A percentile compares a stretch with the other conserved stretches of the same genome.
Conservation (phyloP, 441 rosid species). For the Populus trichocarpa region DNA sequence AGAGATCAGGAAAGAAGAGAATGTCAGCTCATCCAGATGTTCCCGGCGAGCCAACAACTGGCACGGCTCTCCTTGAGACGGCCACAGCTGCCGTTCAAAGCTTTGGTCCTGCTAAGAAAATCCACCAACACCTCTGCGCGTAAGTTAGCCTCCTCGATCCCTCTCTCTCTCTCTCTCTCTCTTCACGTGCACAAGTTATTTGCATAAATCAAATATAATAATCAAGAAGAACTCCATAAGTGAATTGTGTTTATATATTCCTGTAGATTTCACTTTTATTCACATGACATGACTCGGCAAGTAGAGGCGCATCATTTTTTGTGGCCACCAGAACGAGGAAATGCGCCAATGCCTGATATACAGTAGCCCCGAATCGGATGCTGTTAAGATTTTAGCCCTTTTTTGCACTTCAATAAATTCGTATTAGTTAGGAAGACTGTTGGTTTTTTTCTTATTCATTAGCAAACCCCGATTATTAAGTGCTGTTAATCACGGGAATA, state of each 20-base stretch:
- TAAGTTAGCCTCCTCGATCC: conserved; percentile 6
- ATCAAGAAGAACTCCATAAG: too few relatives aligned
- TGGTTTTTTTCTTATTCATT: too few relatives aligned
- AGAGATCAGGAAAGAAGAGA: neutral
- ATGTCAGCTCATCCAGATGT: conserved; percentile 43
- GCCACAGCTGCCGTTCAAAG: conserved; percentile 64
- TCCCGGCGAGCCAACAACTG: conserved; percentile 43
- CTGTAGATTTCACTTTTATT: conserved; percentile 61
- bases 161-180: neutral
- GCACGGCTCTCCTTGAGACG: conserved; percentile 48
- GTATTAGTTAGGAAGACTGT: too few relatives aligned
- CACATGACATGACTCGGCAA: conserved; percentile 69
- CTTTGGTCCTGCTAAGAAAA: conserved; percentile 58
- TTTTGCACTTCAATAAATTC: too few relatives aligned
- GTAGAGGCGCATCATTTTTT: conserved; percentile 76
- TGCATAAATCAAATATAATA: too few relatives aligned
- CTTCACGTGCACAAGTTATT: neutral
- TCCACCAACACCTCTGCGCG: conserved; percentile 93
- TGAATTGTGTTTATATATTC: neutral
- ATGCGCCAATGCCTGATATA: conserved; percentile 78
- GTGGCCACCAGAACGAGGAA: conserved; percentile 72
- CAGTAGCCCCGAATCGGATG: conserved; percentile 44
- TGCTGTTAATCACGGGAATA: too few relatives aligned
- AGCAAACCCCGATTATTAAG: too few relatives aligned
- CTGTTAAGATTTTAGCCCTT: too few relatives aligned